Conservation (phyloP, 163 green algal species). For the Trebouxia gelatinosa region DNA sequence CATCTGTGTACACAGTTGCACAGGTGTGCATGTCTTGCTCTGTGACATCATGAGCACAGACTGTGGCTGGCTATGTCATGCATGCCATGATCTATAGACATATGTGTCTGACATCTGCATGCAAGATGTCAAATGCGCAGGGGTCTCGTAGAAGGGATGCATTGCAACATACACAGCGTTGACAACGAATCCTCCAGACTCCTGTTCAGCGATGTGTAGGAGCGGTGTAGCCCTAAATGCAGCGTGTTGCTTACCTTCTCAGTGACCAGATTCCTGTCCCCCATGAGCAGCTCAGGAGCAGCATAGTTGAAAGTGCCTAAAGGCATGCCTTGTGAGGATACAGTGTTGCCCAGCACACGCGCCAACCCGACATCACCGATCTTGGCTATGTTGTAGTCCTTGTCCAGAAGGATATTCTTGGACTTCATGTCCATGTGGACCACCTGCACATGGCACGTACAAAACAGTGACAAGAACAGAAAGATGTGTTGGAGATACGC, state of each 20-base stretch:
- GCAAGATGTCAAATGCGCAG: background rate
- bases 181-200: background rate
- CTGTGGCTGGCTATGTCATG: too few relatives aligned
- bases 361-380: constrained; percentile 32
- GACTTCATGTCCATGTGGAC: constrained; percentile 33
- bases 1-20: too few relatives aligned
- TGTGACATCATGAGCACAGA: too few relatives aligned
- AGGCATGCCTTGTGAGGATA: background rate
- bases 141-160: background rate
- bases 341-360: constrained; percentile 22
- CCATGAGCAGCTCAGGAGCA: constrained; percentile 22
- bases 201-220: background rate
- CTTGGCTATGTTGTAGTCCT: constrained; percentile 29
- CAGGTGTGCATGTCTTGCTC: too few relatives aligned
- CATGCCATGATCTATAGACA: too few relatives aligned
- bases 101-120: background rate
- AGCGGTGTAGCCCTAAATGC: background rate
- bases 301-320: constrained; percentile 26
- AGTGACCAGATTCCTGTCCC: constrained; percentile 23
- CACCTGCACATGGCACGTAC: constrained; percentile 18
- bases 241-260: constrained; percentile 7
- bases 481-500: too few relatives aligned
- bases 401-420: constrained; percentile 31
- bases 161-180: background rate
- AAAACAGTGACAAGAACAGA: too few relatives aligned